phyloP scores from a whole-genome alignment of 2,329 filamentous ascomycete genomes.

The Fusarium napiforme region DNA sequence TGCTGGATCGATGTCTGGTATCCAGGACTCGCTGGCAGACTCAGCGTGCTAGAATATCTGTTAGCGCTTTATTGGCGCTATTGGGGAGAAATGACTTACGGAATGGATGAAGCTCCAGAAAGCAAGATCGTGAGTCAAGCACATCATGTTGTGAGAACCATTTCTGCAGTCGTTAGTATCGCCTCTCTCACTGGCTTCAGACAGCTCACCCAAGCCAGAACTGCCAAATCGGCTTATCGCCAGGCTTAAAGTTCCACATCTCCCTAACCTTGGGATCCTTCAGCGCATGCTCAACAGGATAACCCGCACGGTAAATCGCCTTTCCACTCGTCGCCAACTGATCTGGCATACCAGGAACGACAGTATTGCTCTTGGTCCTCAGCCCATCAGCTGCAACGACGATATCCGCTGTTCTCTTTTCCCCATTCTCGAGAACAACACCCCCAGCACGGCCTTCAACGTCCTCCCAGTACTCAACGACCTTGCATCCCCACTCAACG shows the following conservation, averaged over 20 bases:
- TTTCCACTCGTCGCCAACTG: conserved; percentile 17
- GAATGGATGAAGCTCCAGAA: conserved; percentile 36
- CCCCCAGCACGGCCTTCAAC: conserved; percentile 13
- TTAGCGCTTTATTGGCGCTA: accelerated
- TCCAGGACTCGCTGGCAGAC: conserved; percentile 29
- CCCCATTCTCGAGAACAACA: conserved; percentile 21
- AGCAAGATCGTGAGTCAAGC: conserved; percentile 13
- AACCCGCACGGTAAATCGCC: conserved; percentile 25
- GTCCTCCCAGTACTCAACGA: conserved; percentile 30
- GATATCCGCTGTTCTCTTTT: conserved; percentile 26
- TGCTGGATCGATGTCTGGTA: conserved; percentile 21
- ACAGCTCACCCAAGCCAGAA: conserved; percentile 25
- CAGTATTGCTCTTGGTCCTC: conserved; percentile 19
- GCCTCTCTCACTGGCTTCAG: accelerated
- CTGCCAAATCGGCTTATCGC: conserved; percentile 18
- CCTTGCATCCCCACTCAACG: conserved; percentile 27
- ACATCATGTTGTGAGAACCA: conserved; percentile 30
- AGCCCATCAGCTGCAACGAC: conserved; percentile 25
- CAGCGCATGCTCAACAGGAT: conserved; percentile 24
- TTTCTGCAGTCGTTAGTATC: background rate
- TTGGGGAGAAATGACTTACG: background rate
- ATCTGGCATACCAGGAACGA: conserved; percentile 22
- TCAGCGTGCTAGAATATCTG: background rate
- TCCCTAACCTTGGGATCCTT: conserved; percentile 19
- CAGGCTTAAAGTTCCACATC: conserved; percentile 32